Percentiles rank a stretch among this genome's conserved stretches.
These are phyloP conservation scores for Kazachstania martiniae DNA, from an alignment of 805 yeast genomes.

Conservation along the genomic window DNA sequence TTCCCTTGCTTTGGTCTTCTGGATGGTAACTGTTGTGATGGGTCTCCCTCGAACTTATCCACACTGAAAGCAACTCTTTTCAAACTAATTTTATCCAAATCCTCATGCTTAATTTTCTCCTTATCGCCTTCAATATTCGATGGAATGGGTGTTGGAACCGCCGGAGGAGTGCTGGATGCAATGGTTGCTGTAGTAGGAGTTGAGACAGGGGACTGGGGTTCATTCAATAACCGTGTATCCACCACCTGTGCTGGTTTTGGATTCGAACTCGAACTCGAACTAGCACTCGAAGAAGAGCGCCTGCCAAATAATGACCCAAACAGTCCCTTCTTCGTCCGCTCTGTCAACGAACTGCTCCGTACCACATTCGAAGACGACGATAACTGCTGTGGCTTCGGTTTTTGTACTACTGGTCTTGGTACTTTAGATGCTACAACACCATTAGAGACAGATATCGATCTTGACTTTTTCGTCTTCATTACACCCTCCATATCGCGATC, in stretches of 20 bases:
- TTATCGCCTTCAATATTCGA: not conserved
- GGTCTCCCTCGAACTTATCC: conserved; percentile 62
- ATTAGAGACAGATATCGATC: conserved; percentile 1
- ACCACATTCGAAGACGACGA: conserved; percentile 5
- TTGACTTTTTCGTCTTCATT: not conserved
- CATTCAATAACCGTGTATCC: not conserved
- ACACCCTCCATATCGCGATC: not conserved
- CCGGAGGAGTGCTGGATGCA: not conserved
- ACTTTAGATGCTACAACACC: not conserved
- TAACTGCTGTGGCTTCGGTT: conserved; percentile 1
- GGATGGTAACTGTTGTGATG: conserved; percentile 91
- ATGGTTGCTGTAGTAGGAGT: not conserved
- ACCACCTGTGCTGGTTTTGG: not conserved
- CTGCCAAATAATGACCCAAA: conserved; percentile 22
- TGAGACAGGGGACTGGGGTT: not conserved
- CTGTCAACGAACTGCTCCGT: conserved; percentile 11
- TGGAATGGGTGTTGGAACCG: not conserved
- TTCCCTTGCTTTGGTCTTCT: conserved; percentile 73
- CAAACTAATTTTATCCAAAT: conserved; percentile 23
- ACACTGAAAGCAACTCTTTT: conserved; percentile 68
- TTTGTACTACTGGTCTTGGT: not conserved
- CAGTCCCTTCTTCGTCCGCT: conserved; percentile 17
- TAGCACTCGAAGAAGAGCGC: conserved; percentile 5
- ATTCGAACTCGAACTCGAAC: conserved; percentile 2
- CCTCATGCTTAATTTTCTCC: not conserved